Evolutionary conservation across 371 early-diverging fungal genomes (phyloP).

Genomic region (Fennellomyces sp.): DNA sequence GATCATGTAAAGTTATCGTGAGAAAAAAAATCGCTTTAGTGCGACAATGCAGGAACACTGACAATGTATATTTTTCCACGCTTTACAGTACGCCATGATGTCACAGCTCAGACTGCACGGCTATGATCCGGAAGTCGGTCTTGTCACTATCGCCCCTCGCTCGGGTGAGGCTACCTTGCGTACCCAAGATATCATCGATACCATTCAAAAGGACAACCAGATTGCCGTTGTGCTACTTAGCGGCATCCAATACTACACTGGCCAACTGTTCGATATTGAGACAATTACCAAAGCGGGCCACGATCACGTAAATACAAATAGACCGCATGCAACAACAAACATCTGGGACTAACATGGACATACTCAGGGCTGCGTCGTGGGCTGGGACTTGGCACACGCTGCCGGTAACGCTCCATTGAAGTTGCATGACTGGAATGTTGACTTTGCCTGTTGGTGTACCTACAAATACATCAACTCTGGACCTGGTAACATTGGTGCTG

Average conservation of each 20-base stretch:
- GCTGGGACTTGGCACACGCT: constrained; percentile 97
- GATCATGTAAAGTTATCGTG: constrained; percentile 63
- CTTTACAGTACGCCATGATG: constrained; percentile 77
- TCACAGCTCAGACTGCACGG: constrained; percentile 89
- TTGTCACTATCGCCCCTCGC: constrained; percentile 80
- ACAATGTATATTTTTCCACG: background rate
- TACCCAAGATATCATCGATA: constrained; percentile 80
- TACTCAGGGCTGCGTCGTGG: constrained; percentile 91
- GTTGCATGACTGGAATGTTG: constrained; percentile 95
- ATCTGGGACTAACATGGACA: no score
- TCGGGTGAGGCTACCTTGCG: constrained; percentile 72
- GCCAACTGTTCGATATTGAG: constrained; percentile 90
- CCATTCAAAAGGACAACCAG: constrained; percentile 72
- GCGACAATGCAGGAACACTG: no score
- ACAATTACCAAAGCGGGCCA: constrained; percentile 86
- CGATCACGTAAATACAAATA: constrained; percentile 61
- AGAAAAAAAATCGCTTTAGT: background rate
- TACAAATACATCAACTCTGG: constrained; percentile 98
- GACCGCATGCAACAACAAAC: background rate
- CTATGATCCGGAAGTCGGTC: constrained; percentile 65
- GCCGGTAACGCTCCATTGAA: constrained; percentile 90
- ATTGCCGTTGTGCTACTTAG: constrained; percentile 90
- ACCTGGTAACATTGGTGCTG: constrained; percentile 92
- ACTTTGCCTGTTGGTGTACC: constrained; percentile 98
- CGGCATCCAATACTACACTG: constrained; percentile 97